Evolutionary conservation across 371 early-diverging fungal species (phyloP).

Genomic region (Saksenaea oblongispora): DNA sequence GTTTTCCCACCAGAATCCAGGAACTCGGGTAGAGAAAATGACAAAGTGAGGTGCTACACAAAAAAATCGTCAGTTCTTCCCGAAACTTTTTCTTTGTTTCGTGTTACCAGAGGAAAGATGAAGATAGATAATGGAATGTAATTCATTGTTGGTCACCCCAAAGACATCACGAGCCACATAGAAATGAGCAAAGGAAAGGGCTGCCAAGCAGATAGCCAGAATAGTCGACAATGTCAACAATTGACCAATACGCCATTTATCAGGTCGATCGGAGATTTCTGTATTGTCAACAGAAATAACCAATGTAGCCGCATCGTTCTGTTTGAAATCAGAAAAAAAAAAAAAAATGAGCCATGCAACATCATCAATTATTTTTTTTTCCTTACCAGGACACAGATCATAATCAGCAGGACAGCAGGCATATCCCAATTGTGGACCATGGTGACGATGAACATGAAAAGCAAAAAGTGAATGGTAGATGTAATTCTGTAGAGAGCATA

Average conservation of each 20-base stretch:
- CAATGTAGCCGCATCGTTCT: constrained; percentile 90
- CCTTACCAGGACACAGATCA: constrained; percentile 77
- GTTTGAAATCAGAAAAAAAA: constrained; percentile 6
- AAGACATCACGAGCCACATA: constrained; percentile 75
- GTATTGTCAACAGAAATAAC: constrained; percentile 93
- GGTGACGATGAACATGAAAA: constrained; percentile 91
- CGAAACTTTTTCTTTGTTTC: background rate
- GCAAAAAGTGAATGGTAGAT: constrained; percentile 89
- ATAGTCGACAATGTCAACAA: constrained; percentile 77
- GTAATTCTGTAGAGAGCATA: constrained; percentile 94
- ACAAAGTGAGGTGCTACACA: constrained; percentile 81
- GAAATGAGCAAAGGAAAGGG: constrained; percentile 82
- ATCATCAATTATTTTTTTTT: background rate
- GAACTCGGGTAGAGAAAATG: constrained; percentile 88
- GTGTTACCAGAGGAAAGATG: constrained; percentile 80
- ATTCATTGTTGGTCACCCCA: constrained; percentile 39
- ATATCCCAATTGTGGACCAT: constrained; percentile 79
- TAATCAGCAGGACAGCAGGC: constrained; percentile 79
- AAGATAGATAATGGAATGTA: constrained; percentile 88
- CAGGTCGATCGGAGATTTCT: constrained; percentile 81
- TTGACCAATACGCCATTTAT: constrained; percentile 93
- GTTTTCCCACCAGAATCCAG: constrained; percentile 83
- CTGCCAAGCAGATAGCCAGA: constrained; percentile 72
- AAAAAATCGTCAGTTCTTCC: background rate
- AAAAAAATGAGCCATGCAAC: background rate